Evolutionary conservation across 1,139 yeast genomes (phyloP).

Genomic region (Magnusiomyces fungicola): DNA sequence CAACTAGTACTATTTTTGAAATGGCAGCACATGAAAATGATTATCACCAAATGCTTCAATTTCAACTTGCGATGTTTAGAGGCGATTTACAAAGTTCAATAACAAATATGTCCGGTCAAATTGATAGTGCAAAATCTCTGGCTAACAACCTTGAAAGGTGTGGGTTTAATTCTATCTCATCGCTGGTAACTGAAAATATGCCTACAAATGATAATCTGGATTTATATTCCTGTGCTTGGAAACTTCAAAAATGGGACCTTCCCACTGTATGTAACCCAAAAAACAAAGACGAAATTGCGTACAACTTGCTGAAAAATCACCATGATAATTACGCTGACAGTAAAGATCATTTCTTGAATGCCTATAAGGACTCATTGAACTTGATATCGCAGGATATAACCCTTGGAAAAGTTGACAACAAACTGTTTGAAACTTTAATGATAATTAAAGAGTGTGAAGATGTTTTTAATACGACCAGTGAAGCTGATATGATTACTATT

Average conservation of each 20-base stretch:
- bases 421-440: constrained; percentile 7
- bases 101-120: background rate
- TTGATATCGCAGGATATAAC: background rate
- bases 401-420: background rate
- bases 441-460: constrained; percentile 14
- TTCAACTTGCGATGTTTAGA: constrained; percentile 10
- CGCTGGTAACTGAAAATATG: constrained; percentile 10
- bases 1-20: constrained; percentile 8
- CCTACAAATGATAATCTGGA: constrained; percentile 4
- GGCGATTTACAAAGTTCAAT: background rate
- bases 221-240: constrained; percentile 43
- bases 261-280: constrained; percentile 36
- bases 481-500: constrained; percentile 3
- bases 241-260: constrained; percentile 55
- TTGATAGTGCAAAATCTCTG: constrained; percentile 1
- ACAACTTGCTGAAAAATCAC: constrained; percentile 25
- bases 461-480: constrained; percentile 1
- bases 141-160: constrained; percentile 9
- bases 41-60: constrained; percentile 9
- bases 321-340: constrained; percentile 2
- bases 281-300: constrained; percentile 40
- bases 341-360: constrained; percentile 5
- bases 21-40: constrained; percentile 10
- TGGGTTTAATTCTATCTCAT: constrained; percentile 14
- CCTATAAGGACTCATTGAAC: constrained; percentile 5